phyloP scores from a whole-genome alignment of 768 basidiomycete genomes.

The Lentinula aciculospora region DNA sequence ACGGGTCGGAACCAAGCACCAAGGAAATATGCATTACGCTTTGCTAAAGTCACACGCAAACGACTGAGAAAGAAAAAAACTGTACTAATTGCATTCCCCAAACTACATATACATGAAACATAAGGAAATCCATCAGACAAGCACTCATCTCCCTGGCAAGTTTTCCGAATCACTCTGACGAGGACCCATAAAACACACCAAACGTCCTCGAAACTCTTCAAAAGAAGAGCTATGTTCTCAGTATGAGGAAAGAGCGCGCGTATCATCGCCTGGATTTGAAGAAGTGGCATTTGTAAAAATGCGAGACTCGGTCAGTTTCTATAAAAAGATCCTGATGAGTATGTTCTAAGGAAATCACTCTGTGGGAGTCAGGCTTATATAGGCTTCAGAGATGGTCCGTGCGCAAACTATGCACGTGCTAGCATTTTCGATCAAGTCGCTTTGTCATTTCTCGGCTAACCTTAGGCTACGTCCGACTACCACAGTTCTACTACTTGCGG shows the following conservation, averaged over 20 bases:
- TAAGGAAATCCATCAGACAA: conserved; percentile 53
- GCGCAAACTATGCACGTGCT: background rate
- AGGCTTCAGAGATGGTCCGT: background rate
- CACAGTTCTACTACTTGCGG: background rate
- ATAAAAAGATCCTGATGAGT: conserved; percentile 82
- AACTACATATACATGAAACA: conserved; percentile 1
- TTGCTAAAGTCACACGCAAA: no score
- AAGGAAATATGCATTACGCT: no score
- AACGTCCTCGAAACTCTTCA: conserved; percentile 58
- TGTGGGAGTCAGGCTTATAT: background rate
- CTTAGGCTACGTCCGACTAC: no score
- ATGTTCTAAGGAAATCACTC: conserved; percentile 51
- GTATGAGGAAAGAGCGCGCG: conserved; percentile 58
- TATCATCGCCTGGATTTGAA: conserved; percentile 72
- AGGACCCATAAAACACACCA: conserved; percentile 30
- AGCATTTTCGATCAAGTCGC: background rate
- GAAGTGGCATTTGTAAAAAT: conserved; percentile 72
- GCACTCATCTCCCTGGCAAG: conserved; percentile 52
- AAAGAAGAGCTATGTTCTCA: conserved; percentile 49
- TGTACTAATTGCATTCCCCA: conserved; percentile 3
- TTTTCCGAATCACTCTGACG: conserved; percentile 23
- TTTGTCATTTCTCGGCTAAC: no score
- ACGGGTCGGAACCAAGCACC: no score
- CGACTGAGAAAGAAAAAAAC: no score
- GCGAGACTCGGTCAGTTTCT: conserved; percentile 79